Evolutionary conservation across 495 filamentous ascomycete species (phyloP).

Genomic region (Darksidea phi): DNA sequence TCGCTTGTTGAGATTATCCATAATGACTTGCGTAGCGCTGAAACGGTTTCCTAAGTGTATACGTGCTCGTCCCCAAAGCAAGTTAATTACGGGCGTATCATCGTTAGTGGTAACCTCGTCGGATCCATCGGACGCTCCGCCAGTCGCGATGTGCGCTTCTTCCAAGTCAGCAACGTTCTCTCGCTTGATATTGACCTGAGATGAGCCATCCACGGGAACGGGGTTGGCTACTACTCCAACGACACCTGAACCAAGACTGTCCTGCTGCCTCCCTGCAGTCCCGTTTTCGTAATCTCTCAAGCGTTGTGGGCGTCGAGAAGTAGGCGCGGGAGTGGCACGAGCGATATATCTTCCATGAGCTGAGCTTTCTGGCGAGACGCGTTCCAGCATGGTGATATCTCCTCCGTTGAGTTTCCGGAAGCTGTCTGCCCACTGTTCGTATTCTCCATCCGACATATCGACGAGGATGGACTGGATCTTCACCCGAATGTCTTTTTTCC

Average conservation of each 20-base stretch:
- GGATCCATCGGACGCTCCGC: too few relatives aligned
- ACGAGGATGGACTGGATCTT: constrained; percentile 6
- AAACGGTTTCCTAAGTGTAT: neutral
- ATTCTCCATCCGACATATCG: constrained; percentile 1
- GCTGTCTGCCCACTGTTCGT: constrained; percentile 4
- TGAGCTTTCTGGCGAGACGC: neutral
- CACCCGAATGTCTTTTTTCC: neutral
- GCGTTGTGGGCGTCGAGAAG: neutral
- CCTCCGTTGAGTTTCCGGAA: constrained; percentile 8
- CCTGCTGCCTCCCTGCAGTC: too few relatives aligned
- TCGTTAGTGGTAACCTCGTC: neutral
- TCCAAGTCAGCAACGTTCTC: too few relatives aligned
- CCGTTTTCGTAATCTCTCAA: neutral
- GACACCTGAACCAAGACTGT: too few relatives aligned
- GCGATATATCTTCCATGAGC: neutral
- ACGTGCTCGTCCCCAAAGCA: constrained; percentile 10
- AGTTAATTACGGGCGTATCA: constrained; percentile 13
- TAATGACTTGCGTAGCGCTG: neutral
- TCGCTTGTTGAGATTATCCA: neutral
- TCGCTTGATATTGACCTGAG: too few relatives aligned
- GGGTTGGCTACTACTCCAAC: too few relatives aligned
- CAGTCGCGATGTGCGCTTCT: too few relatives aligned
- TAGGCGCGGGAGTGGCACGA: neutral
- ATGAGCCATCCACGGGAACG: too few relatives aligned
- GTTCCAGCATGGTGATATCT: constrained; percentile 11